phyloP scores from a whole-genome alignment of 371 early-diverging fungal species.

The Conidiobolus incongruus region DNA sequence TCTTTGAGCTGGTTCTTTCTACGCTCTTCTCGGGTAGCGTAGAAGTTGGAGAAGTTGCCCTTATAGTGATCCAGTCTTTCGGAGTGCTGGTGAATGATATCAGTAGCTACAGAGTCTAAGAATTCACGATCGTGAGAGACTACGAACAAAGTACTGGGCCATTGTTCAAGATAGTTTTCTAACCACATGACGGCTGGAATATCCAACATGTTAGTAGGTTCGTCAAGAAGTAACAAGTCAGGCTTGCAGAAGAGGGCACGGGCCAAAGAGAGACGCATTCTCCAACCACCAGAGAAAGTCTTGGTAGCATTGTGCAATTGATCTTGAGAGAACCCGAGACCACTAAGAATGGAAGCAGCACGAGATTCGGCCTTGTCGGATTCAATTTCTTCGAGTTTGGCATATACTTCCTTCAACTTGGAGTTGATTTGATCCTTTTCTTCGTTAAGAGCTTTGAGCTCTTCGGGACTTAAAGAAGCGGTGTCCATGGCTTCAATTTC shows the following conservation, averaged over 20 bases:
- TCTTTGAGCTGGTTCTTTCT: conserved; percentile 70
- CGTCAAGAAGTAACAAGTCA: conserved; percentile 93
- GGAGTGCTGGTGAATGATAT: conserved; percentile 86
- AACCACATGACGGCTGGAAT: conserved; percentile 94
- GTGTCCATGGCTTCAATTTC: conserved; percentile 10
- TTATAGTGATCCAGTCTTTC: conserved; percentile 81
- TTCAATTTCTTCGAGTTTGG: conserved; percentile 76
- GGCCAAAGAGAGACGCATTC: conserved; percentile 85
- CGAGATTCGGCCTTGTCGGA: conserved; percentile 89
- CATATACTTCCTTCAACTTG: conserved; percentile 59
- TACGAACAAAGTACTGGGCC: conserved; percentile 79
- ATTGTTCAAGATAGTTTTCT: conserved; percentile 72
- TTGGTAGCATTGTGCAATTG: conserved; percentile 62
- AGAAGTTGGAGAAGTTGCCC: conserved; percentile 83
- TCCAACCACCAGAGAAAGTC: conserved; percentile 91
- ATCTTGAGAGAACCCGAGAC: conserved; percentile 78
- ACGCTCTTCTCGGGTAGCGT: conserved; percentile 74
- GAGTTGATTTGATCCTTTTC: conserved; percentile 34
- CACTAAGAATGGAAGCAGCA: conserved; percentile 75
- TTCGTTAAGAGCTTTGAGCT: conserved; percentile 21
- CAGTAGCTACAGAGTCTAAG: conserved; percentile 89
- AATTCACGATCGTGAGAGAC: conserved; percentile 98
- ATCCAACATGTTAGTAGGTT: conserved; percentile 96
- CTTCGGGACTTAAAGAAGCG: conserved; percentile 14
- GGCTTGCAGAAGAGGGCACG: conserved; percentile 91